phyloP scores from a whole-genome alignment of 2,329 filamentous ascomycete species.

The Hypoxylon sp. region DNA sequence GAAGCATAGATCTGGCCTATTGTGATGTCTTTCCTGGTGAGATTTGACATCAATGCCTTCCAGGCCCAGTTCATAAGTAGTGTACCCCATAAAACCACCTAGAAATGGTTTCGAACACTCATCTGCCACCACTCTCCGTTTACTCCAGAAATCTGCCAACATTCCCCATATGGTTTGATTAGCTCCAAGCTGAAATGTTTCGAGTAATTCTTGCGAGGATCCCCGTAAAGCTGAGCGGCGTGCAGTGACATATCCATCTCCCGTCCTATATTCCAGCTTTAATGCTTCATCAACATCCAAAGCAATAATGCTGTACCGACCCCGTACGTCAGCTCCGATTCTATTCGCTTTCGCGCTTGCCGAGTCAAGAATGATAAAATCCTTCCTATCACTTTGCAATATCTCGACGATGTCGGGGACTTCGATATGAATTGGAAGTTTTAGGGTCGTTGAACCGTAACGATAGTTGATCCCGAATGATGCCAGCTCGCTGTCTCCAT shows the following conservation, averaged over 20 bases:
- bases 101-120: slow-evolving; percentile 72
- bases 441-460: slow-evolving; percentile 61
- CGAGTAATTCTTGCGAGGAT: slow-evolving; percentile 42
- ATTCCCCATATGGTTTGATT: slow-evolving; percentile 65
- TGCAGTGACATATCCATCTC: slow-evolving; percentile 59
- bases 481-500: slow-evolving; percentile 50
- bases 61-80: slow-evolving; percentile 87
- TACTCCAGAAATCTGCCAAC: slow-evolving; percentile 62
- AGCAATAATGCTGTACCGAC: slow-evolving; percentile 81
- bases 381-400: slow-evolving; percentile 58
- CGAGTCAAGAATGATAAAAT: slow-evolving; percentile 73
- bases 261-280: slow-evolving; percentile 71
- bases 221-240: slow-evolving; percentile 39
- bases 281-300: slow-evolving; percentile 71
- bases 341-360: slow-evolving; percentile 66
- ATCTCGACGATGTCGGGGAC: slow-evolving; percentile 70
- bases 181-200: slow-evolving; percentile 50
- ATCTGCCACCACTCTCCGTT: slow-evolving; percentile 47
- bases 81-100: slow-evolving; percentile 87
- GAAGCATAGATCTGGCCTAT: slow-evolving; percentile 79
- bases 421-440: slow-evolving; percentile 63
- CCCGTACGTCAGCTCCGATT: slow-evolving; percentile 64
- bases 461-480: slow-evolving; percentile 50
- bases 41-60: slow-evolving; percentile 67
- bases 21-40: slow-evolving; percentile 55